Evolutionary conservation across 1,139 yeast genomes (phyloP), one percentile per base, ranked within the genome.

Genomic region (Debaryomycetaceae sp.): DNA sequence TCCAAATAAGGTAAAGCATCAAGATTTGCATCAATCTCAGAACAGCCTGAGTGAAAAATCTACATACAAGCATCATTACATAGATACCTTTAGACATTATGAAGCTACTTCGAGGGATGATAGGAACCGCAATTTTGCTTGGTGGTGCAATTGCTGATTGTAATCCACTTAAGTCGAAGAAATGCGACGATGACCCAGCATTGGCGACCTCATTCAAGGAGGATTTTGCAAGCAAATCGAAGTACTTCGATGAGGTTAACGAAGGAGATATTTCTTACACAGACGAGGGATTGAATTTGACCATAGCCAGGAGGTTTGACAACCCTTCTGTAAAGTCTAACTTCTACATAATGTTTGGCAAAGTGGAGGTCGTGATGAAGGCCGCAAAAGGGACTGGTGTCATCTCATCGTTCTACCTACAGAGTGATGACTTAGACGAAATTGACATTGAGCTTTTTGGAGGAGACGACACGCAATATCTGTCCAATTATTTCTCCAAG

Each of bases 391-490:
- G 96, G 24, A 64, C 64, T 38, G 97, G 96, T 48, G 75, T 89
- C 36, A 80, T 89, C 22, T 86, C 96, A 0, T 82, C 91, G 2
- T 83, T 88, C 56, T 88, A 83, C 53, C 71, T 89, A 48, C 95
- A 88, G 62, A 83, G 90, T 53, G 96, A 89, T 61, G 95, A 85
- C 56, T 69, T 84, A 50, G 97, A 89, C 63, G 97, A 89, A 66
- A 81, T 89, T 39, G 97, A 89, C 66, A 65, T 87, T 43, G 97
- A 89, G 63, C 83, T 93, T 80, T 72, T 86, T 45, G 97, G 97
- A 23, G 81, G 86, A 44, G 93, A 87, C 57, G 72, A 72, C 17
- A 71, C 78, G 38, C 81, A 85, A 58, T 83, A 87, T 58, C 96
- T 88, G 66, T 76, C 93, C 34, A 89, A 90, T 63, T 90, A 67